A percentile compares a stretch with the other conserved stretches of the same genome.
phyloP scores from a whole-genome alignment of 345 rosid genomes.

The Anacardium occidentale region DNA sequence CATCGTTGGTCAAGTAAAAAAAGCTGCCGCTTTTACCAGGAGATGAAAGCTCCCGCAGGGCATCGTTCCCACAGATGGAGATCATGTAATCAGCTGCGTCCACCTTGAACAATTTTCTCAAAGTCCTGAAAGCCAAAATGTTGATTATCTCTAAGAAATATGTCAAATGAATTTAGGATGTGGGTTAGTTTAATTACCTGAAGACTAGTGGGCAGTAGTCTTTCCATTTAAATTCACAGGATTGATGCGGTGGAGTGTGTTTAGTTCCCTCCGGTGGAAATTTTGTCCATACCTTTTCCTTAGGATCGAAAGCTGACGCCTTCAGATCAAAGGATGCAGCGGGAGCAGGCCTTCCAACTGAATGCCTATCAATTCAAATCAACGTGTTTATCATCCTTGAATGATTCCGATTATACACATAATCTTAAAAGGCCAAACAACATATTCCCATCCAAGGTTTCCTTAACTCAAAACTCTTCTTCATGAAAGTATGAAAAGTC shows the following conservation, averaged over 20 bases:
- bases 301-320: conserved; percentile 45
- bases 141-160: too few species aligned
- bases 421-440: too few species aligned
- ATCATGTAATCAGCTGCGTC: conserved; percentile 97
- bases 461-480: too few species aligned
- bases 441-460: too few species aligned
- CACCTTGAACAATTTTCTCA: conserved; percentile 89
- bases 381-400: too few species aligned
- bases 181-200: conserved; percentile 63
- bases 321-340: conserved; percentile 54
- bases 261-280: conserved; percentile 91
- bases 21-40: conserved; percentile 99
- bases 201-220: conserved; percentile 97
- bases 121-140: conserved; percentile 38
- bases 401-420: too few species aligned
- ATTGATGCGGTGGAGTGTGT: conserved; percentile 87
- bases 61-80: conserved; percentile 88
- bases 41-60: conserved; percentile 90
- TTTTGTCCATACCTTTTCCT: conserved; percentile 90
- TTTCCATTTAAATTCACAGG: conserved; percentile 89
- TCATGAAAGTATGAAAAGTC: too few species aligned
- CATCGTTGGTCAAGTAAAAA: conserved; percentile 85
- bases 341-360: conserved; percentile 86
- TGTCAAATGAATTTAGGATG: too few species aligned
- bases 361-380: conserved; percentile 45